Conservation (phyloP, 2,329 filamentous ascomycete species). For the Leptodontidium sp. region DNA sequence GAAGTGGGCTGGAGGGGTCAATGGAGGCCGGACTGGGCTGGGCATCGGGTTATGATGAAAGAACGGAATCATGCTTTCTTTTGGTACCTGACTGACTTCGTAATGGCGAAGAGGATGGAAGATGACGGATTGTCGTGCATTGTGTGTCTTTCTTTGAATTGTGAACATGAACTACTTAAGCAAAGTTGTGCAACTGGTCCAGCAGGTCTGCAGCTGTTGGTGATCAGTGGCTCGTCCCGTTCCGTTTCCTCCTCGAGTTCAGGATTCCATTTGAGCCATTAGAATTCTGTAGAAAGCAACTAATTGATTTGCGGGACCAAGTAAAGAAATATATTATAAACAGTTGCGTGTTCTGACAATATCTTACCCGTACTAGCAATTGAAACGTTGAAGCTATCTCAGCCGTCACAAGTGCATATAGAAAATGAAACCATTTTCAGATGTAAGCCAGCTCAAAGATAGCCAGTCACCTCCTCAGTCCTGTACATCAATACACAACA, state of each 20-base stretch:
- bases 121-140: background rate
- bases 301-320: background rate
- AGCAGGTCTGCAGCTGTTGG: background rate
- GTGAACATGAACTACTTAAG: too few species aligned
- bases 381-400: background rate
- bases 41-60: background rate
- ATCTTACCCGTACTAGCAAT: background rate
- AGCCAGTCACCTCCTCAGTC: background rate
- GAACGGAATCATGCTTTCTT: background rate
- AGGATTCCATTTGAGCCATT: background rate
- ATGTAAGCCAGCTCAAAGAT: background rate
- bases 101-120: background rate
- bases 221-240: constrained; percentile 6
- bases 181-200: too few species aligned
- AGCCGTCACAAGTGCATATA: background rate
- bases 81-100: too few species aligned
- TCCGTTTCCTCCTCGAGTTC: background rate
- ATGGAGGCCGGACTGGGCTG: background rate
- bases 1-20: constrained; percentile 12
- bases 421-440: background rate
- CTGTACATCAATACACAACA: constrained; percentile 35
- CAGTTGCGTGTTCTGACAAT: background rate
- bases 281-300: background rate
- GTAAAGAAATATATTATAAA: background rate
- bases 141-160: too few species aligned